phyloP scores from a whole-genome alignment of 805 yeast genomes.

The Zygoascus biomembranicola region DNA sequence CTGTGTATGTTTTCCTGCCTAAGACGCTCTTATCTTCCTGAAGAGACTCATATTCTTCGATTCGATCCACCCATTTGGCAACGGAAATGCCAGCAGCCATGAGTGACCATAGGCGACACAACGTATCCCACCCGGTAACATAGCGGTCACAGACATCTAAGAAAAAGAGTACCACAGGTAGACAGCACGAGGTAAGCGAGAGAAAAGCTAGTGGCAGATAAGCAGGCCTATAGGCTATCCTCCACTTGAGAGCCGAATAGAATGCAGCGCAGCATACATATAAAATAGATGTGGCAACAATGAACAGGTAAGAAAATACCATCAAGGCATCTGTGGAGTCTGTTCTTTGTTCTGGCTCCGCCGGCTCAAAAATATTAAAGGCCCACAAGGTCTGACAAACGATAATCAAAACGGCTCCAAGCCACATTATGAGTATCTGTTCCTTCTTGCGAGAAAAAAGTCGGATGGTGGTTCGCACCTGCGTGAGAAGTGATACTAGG shows the following conservation, averaged over 20 bases:
- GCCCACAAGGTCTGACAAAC: slow-evolving; percentile 8
- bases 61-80: slow-evolving; percentile 18
- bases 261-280: slow-evolving; percentile 14
- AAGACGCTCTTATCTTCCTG: slow-evolving; percentile 13
- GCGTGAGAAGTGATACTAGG: slow-evolving; percentile 7
- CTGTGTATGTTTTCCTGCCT: slow-evolving; percentile 16
- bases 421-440: slow-evolving; percentile 9
- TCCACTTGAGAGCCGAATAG: slow-evolving; percentile 12
- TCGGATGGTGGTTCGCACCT: slow-evolving; percentile 13
- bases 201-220: slow-evolving; percentile 9
- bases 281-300: slow-evolving; percentile 16
- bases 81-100: slow-evolving; percentile 13
- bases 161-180: slow-evolving; percentile 16
- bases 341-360: slow-evolving; percentile 7
- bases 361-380: slow-evolving; percentile 7
- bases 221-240: slow-evolving; percentile 11
- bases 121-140: slow-evolving; percentile 12
- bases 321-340: slow-evolving; percentile 15
- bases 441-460: slow-evolving; percentile 16
- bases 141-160: slow-evolving; percentile 13
- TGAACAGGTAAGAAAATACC: slow-evolving; percentile 19
- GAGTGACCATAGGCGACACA: slow-evolving; percentile 8
- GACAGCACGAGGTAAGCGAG: slow-evolving; percentile 9
- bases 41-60: slow-evolving; percentile 9
- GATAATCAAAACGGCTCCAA: slow-evolving; percentile 10